Base-by-base conservation (phyloP, 805 yeast species). In the Candida railenensis region DNA sequence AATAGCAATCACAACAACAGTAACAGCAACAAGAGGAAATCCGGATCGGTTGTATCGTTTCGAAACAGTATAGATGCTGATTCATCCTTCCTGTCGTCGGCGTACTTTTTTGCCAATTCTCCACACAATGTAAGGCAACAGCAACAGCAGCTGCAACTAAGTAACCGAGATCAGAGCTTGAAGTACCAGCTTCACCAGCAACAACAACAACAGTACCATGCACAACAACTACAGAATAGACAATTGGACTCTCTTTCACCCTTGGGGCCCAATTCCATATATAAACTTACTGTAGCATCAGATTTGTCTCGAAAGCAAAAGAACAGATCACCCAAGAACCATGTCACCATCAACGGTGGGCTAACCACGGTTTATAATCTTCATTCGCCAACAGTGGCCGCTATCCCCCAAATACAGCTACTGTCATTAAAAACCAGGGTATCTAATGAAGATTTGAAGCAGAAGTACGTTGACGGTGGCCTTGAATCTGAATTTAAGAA, bases 341-440 rank as follows among this genome's bases (percentile, higher is more conserved):
- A 67, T 46, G 71, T 73, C 3, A 58, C 69, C 9, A 54, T 73
- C 33, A 70, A 71, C 53, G 76, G 76, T 4, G 74, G 81, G 0
- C 61, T 69, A 4, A 74, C 74, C 8, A 62, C 78, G 2, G 60
- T 71, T 9, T 52, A 57, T 28, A 76, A 76, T 52, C 59, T 85
- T 21, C 70, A 71, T 36, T 76, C 81, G 5, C 98, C 99, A 0
- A 85, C 96, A 0, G 71, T 78, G 1, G 75, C 77, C 42, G 98
- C 94, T 57, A 92, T 92, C 9, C 96, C 97, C 0, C 89, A 85
- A 20, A 84, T 89, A 9, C 81, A 77, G 41, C 69, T 92, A 34
- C 48, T 56, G 54, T 62, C 68, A 33, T 57, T 72, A 22, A 51
- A 57, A 9, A 41, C 52, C 8, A 63, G 59, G 44, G 65, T 65